Conservation (phyloP, 2,329 filamentous ascomycete species). For the Fusarium sp. region DNA sequence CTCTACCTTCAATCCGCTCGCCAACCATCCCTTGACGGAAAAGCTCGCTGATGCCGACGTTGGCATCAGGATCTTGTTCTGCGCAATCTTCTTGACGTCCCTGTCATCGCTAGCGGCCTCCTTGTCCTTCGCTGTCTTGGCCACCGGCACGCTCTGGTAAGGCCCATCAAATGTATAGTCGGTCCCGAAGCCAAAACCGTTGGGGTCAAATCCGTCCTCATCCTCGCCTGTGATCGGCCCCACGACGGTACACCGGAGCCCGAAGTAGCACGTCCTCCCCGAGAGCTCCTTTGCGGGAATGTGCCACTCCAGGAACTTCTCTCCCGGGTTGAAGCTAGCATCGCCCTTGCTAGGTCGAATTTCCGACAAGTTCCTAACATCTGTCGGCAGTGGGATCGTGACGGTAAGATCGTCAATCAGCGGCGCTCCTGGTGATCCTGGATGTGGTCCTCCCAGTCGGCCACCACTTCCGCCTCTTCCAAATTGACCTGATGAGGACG, state of each 20-base stretch:
- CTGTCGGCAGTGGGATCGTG: conserved; percentile 80
- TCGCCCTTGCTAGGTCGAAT: conserved; percentile 86
- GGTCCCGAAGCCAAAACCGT: conserved; percentile 63
- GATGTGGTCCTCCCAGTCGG: conserved; percentile 56
- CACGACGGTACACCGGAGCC: conserved; percentile 82
- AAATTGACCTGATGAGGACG: conserved; percentile 52
- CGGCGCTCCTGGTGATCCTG: conserved; percentile 69
- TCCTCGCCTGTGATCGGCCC: conserved; percentile 67
- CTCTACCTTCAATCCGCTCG: conserved; percentile 75
- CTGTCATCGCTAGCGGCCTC: conserved; percentile 54
- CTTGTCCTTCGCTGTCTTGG: conserved; percentile 50
- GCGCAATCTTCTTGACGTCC: conserved; percentile 69
- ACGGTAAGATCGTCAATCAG: conserved; percentile 82
- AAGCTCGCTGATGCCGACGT: conserved; percentile 81
- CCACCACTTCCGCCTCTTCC: conserved; percentile 58
- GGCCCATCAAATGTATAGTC: conserved; percentile 68
- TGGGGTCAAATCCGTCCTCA: conserved; percentile 63
- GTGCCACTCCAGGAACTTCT: conserved; percentile 82
- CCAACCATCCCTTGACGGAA: conserved; percentile 75
- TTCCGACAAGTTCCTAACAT: conserved; percentile 86
- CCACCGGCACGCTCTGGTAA: conserved; percentile 62
- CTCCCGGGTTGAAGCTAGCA: conserved; percentile 81
- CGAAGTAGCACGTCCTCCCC: conserved; percentile 74
- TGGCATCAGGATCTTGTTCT: conserved; percentile 84
- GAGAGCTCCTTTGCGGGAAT: conserved; percentile 82